Percentiles rank a stretch among this genome's conserved stretches.
phyloP scores from a whole-genome alignment of 768 basidiomycete genomes.

The Termitomyces sp. region DNA sequence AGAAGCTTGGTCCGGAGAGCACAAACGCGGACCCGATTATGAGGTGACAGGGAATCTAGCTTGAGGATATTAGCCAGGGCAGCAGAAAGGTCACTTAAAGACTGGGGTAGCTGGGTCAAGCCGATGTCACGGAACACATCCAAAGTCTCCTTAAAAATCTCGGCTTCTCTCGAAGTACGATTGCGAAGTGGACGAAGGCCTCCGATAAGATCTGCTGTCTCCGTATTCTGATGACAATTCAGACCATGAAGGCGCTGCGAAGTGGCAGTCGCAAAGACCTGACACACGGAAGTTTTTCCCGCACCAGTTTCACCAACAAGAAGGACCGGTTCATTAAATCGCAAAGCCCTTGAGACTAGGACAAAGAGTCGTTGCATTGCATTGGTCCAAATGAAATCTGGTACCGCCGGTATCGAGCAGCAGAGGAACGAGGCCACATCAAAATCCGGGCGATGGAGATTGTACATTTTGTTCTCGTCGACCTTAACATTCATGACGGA shows the following conservation, averaged over 20 bases:
- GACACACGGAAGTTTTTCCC: conserved; percentile 96
- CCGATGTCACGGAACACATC: conserved; percentile 38
- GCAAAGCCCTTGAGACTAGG: conserved; percentile 78
- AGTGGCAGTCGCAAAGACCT: conserved; percentile 71
- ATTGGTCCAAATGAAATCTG: conserved; percentile 81
- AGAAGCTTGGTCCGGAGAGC: conserved; percentile 40
- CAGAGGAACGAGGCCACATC: conserved; percentile 49
- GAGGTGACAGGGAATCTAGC: conserved; percentile 21
- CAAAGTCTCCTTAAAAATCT: conserved; percentile 39
- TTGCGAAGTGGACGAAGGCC: conserved; percentile 87
- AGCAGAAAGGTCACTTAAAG: conserved; percentile 21
- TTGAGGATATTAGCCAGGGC: conserved; percentile 25
- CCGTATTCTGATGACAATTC: conserved; percentile 98
- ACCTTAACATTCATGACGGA: conserved; percentile 82
- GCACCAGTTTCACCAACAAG: conserved; percentile 97
- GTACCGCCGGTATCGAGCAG: conserved; percentile 42
- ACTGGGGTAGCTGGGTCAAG: conserved; percentile 19
- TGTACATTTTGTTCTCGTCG: conserved; percentile 68
- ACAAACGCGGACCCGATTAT: conserved; percentile 28
- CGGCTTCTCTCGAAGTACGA: conserved; percentile 49
- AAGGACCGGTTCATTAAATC: conserved; percentile 89
- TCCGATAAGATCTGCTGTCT: conserved; percentile 95
- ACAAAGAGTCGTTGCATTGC: conserved; percentile 90
- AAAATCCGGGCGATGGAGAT: conserved; percentile 35
- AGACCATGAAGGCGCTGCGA: conserved; percentile 61